phyloP scores from a whole-genome alignment of 352 stramenopile genomes.

The Phytophthora cajani region DNA sequence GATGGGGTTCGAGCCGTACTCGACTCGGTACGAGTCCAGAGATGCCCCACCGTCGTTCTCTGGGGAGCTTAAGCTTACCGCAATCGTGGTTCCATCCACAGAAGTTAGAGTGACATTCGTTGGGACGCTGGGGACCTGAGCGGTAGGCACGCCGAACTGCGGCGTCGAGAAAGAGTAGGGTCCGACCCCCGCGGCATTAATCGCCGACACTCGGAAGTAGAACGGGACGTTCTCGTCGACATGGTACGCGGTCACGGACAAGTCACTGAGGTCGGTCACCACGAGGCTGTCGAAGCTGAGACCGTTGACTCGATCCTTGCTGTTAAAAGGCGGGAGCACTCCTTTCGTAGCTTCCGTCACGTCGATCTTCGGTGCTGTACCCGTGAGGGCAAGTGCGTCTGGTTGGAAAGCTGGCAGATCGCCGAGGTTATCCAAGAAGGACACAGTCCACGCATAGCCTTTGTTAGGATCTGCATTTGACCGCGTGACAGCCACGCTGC shows the following conservation, averaged over 20 bases:
- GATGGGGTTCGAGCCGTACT: constrained; percentile 88
- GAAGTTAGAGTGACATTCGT: constrained; percentile 80
- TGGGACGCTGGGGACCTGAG: constrained; percentile 73
- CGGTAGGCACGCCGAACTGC: constrained; percentile 86
- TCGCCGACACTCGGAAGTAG: constrained; percentile 94
- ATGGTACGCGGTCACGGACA: constrained; percentile 81
- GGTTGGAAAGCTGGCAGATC: constrained; percentile 77
- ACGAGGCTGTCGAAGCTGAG: constrained; percentile 89
- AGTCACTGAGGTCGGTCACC: constrained; percentile 88
- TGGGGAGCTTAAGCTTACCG: constrained; percentile 79
- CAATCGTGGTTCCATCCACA: constrained; percentile 90
- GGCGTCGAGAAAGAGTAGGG: constrained; percentile 72
- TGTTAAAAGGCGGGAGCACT: constrained; percentile 92
- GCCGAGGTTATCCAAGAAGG: constrained; percentile 93
- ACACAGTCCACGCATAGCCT: constrained; percentile 93
- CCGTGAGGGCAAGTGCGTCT: constrained; percentile 88
- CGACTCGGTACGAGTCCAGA: constrained; percentile 92
- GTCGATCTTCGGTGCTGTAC: constrained; percentile 85
- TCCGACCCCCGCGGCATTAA: constrained; percentile 89
- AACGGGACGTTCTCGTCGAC: constrained; percentile 95
- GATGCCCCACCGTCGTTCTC: constrained; percentile 84
- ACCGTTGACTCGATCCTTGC: constrained; percentile 79
- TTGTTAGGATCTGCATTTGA: constrained; percentile 91
- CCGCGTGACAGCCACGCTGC: constrained; percentile 86
- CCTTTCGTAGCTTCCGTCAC: constrained; percentile 82